phyloP scores from a whole-genome alignment of 306 rosid species.

The Leucaena leucocephala region DNA sequence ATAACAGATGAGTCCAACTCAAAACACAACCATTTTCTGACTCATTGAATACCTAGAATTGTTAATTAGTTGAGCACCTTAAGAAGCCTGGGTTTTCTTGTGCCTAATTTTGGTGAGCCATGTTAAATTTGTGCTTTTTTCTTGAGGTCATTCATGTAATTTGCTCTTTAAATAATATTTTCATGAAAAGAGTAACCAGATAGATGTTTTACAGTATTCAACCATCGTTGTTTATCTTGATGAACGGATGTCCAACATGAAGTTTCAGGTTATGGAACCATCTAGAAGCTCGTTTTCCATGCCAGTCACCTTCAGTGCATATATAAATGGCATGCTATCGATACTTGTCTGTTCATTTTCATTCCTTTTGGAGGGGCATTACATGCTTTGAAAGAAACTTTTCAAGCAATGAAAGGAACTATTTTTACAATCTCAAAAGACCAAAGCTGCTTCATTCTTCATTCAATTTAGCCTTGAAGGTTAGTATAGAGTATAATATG shows the following conservation, averaged over 20 bases:
- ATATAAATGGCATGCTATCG: constrained; percentile 57
- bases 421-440: constrained; percentile 26
- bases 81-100: not conserved
- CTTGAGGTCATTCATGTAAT: not conserved
- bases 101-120: not conserved
- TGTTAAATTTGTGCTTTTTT: not conserved
- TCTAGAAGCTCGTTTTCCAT: constrained; percentile 6
- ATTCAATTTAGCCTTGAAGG: constrained; percentile 40
- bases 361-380: constrained; percentile 45
- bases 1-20: not conserved
- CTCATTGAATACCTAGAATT: not conserved
- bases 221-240: not conserved
- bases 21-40: not conserved
- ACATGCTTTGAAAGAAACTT: constrained; percentile 29
- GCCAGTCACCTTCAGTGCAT: constrained; percentile 27
- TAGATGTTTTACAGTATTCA: not conserved
- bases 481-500: not conserved
- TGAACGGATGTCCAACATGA: not conserved
- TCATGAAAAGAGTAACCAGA: not conserved
- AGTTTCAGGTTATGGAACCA: constrained; percentile 24
- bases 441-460: constrained; percentile 38
- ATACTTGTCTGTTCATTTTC: constrained; percentile 37
- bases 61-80: not conserved
- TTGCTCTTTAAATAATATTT: not conserved
- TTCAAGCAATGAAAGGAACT: constrained; percentile 14